Evolutionary conservation across 2,329 filamentous ascomycete species (phyloP), one percentile per base, ranked within the genome.

Genomic region (Ilyonectria robusta): DNA sequence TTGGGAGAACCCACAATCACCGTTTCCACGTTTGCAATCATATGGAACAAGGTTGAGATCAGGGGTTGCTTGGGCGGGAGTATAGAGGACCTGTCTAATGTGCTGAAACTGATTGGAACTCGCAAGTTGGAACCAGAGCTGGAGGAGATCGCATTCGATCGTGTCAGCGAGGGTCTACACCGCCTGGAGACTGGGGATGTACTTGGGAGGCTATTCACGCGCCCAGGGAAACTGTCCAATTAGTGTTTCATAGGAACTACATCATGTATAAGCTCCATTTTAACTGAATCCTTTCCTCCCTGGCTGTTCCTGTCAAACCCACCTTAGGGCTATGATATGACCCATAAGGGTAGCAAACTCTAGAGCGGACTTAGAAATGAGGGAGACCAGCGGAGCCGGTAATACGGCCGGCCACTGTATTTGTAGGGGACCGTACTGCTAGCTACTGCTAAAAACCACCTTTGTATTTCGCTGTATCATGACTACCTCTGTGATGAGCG

Each of bases 1-100:
- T 54, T 66, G 11, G 59, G 37, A 6, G 42, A 42, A 13, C 26
- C 35, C 26, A 56, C 47, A 2, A 26, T 63, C 9, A 59, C 55
- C 11, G 42, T 66, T 26, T 40, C 59, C 58, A 29, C 35, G 17
- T 48, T 37, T 17, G 15, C 42, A 29, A 42, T 60, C n/a, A 42
- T 42, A 31, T 26, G 35, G 46, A 48, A 48, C 17, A 60, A 37
- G 6, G 42, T 60, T 10, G 23, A 48, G 23, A 35, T 60, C 15
- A 26, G 15, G n/a, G 58, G 58, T 6, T 60, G 46, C n/a, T 19
- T 51, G 13, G 48, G 58, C 3, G 47, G 46, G 9, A 42, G 47
- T 21, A 9, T 44, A 7, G 35, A 37, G 21, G 47, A 60, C 21
- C 29, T 53, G 23, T 11, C 21, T 15, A 42, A 42, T n/a, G 58